phyloP scores from a whole-genome alignment of 805 yeast species.

The Starmerella roubikii region DNA sequence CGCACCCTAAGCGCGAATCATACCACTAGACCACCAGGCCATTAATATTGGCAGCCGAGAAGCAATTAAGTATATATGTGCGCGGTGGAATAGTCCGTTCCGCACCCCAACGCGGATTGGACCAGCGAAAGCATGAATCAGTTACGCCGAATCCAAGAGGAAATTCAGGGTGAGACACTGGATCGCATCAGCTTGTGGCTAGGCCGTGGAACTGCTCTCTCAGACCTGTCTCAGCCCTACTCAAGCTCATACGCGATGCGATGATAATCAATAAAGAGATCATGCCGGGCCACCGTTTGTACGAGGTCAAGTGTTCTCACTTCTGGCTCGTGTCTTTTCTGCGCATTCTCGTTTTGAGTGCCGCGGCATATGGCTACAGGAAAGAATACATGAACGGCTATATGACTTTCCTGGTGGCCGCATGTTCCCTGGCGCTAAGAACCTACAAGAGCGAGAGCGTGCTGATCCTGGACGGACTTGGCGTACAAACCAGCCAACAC shows the following conservation, averaged over 20 bases:
- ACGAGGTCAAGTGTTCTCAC: neutral
- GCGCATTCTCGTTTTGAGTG: too few species aligned
- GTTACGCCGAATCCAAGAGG: too few species aligned
- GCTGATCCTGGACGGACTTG: conserved; percentile 11
- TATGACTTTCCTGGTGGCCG: neutral
- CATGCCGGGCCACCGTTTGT: neutral
- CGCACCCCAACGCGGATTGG: too few species aligned
- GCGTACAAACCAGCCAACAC: conserved; percentile 9
- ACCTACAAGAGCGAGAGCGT: conserved; percentile 5
- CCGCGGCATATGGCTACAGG: neutral
- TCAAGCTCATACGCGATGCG: too few species aligned
- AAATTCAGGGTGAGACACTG: too few species aligned
- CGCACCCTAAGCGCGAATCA: conserved; percentile 21
- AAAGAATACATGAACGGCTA: neutral
- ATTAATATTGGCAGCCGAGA: too few species aligned
- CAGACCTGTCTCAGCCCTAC: too few species aligned
- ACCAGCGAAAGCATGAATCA: too few species aligned
- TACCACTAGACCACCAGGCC: conserved; percentile 21
- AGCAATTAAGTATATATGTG: too few species aligned
- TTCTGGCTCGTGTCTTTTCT: neutral
- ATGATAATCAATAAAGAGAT: neutral
- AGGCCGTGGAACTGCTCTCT: neutral
- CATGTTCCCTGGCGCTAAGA: neutral
- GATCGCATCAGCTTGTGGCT: too few species aligned
- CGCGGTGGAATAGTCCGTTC: too few species aligned